Evolutionary conservation across 768 basidiomycete species (phyloP).

Genomic region (Fistulinella prunicolor): DNA sequence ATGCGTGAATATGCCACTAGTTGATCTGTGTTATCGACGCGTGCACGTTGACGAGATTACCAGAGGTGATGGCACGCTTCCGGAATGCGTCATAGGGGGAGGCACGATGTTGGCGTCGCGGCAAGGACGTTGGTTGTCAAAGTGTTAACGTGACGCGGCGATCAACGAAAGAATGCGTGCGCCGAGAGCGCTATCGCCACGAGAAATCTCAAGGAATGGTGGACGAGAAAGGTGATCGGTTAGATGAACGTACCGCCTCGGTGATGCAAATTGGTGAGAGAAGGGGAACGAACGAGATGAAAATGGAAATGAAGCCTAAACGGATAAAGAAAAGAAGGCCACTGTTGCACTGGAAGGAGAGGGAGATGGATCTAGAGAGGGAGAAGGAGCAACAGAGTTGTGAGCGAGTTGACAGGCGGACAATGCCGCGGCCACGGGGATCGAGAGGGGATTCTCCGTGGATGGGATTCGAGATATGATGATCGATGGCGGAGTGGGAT

Average conservation of each 20-base stretch:
- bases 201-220: slow-evolving; percentile 5
- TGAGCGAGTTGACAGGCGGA: not conserved
- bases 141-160: slow-evolving; percentile 11
- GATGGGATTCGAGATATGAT: not conserved
- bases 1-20: too few species aligned
- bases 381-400: too few species aligned
- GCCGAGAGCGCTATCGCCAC: slow-evolving; percentile 5
- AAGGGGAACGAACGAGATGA: not conserved
- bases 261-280: not conserved
- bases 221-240: not conserved
- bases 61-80: not conserved
- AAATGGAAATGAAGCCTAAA: slow-evolving; percentile 2
- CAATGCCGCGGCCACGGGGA: slow-evolving; percentile 6
- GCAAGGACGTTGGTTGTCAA: slow-evolving; percentile 3
- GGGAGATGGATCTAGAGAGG: not conserved
- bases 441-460: slow-evolving; percentile 2
- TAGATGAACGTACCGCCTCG: slow-evolving; percentile 4
- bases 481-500: not conserved
- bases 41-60: not conserved
- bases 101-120: slow-evolving; percentile 4
- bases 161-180: slow-evolving; percentile 12
- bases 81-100: not conserved
- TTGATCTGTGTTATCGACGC: not conserved
- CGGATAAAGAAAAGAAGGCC: slow-evolving; percentile 1
- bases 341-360: not conserved